A percentile compares a stretch with the other conserved stretches of the same genome.
Evolutionary conservation across 2,329 filamentous ascomycete species (phyloP).

Genomic region (Lachnellula arida): DNA sequence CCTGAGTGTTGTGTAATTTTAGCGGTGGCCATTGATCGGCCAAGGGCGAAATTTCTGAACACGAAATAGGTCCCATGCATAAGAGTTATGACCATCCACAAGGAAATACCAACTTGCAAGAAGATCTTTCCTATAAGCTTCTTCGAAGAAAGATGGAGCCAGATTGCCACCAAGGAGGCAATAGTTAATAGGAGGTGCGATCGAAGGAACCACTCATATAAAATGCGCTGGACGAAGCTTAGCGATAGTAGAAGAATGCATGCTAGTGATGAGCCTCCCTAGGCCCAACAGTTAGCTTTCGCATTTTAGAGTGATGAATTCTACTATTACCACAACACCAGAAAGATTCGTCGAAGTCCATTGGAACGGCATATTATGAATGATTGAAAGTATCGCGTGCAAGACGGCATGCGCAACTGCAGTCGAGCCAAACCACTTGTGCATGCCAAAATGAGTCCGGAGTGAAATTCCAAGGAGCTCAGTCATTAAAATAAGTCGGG

Average conservation of each 20-base stretch:
- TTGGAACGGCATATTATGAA: background rate
- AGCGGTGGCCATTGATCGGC: constrained; percentile 8
- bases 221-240: background rate
- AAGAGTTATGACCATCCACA: constrained; percentile 1
- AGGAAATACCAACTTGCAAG: constrained; percentile 7
- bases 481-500: constrained; percentile 2
- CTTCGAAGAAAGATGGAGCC: constrained; percentile 6
- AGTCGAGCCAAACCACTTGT: constrained; percentile 8
- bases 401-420: constrained; percentile 5
- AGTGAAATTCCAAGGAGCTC: constrained; percentile 9
- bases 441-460: background rate
- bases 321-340: constrained; percentile 1
- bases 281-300: background rate
- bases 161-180: constrained; percentile 1
- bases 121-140: constrained; percentile 6
- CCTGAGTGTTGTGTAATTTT: constrained; percentile 1
- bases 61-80: constrained; percentile 10
- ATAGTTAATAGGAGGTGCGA: constrained; percentile 7
- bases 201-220: constrained; percentile 14
- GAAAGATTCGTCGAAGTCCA: constrained; percentile 1
- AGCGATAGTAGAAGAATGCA: constrained; percentile 11
- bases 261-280: constrained; percentile 6
- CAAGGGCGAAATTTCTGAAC: constrained; percentile 11
- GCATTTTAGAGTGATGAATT: background rate
- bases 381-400: constrained; percentile 3